A percentile compares a stretch with the other conserved stretches of the same genome.
Conservation (phyloP, 331 rosid species). For the Cydonia oblonga region DNA sequence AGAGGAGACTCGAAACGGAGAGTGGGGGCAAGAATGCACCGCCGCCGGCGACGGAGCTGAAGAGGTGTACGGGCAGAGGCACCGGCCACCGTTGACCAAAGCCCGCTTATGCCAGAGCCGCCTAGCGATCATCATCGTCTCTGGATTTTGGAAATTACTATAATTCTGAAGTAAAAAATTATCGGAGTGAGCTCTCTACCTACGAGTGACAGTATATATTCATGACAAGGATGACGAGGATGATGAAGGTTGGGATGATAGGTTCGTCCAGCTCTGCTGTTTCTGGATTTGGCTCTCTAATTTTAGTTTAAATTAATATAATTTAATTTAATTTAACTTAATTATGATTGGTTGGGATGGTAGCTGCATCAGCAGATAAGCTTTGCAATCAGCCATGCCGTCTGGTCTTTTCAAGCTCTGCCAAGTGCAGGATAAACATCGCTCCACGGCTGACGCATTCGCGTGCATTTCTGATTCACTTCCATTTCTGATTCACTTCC, state of each 20-base stretch:
- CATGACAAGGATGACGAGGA: not conserved
- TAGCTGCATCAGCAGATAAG: not conserved
- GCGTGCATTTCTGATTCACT: too few species aligned
- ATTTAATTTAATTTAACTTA: too few species aligned
- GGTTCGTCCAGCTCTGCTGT: not conserved
- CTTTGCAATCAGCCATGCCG: not conserved
- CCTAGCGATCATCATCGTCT: constrained; percentile 17
- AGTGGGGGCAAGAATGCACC: not conserved
- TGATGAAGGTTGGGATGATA: not conserved
- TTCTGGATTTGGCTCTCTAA: not conserved
- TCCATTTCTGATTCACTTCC: not conserved
- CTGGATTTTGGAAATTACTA: not conserved
- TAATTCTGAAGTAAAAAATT: not conserved
- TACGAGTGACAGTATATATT: too few species aligned
- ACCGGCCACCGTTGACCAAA: constrained; percentile 26
- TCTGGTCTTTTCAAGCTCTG: not conserved
- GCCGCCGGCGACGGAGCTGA: not conserved
- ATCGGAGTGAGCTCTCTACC: not conserved
- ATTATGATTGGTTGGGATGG: too few species aligned
- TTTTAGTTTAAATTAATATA: not conserved
- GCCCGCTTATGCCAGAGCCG: constrained; percentile 21
- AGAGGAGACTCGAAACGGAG: constrained; percentile 10
- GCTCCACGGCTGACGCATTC: not conserved
- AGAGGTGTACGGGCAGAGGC: constrained; percentile 7
- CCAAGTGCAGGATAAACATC: not conserved